Evolutionary conservation across 306 rosid genomes (phyloP), one percentile per base, ranked within the genome.

Genomic region (Lagenaria siceraria): DNA sequence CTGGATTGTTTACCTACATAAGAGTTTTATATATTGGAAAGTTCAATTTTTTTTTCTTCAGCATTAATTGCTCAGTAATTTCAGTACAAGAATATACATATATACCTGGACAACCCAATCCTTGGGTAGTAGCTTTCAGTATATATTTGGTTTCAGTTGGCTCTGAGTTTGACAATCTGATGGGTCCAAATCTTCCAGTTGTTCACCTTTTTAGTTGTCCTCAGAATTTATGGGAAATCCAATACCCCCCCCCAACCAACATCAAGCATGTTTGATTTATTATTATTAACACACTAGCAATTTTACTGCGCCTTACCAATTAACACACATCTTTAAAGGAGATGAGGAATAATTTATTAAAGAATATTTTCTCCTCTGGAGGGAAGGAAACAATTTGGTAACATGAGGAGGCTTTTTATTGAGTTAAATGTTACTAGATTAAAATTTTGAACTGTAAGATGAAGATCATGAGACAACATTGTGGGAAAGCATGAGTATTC

Each of bases 401-500:
- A 65, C 5, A 65, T 35, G 73, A 66, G 74, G 51, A 0, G 14
- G 29, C 10, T n/a, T 66, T 19, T 36, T 42, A 7, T n/a, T 43
- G 40, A 4, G 74, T 5, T 66, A 40, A 66, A 66, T n/a, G 2
- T 12, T 5, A 35, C 4, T 12, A 10, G 29, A 66, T 5, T 38
- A n/a, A 10, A 66, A 38, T 7, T 38, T 36, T 48, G 52, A 66
- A 40, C 73, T 66, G 31, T 68, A 68, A 42, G 53, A 68, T 66
- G 19, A 40, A 66, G 74, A 17, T 10, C 1, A 66, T 10, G 11
- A 42, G 62, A 74, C 42, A 43, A 36, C 46, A 19, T 33, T 74
- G 75, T 63, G 77, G 76, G 78, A 40, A 66, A 81, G 79, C 80
- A 72, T 58, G 58, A 60, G 82, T 35, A 31, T 64, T 64, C n/a